Percentiles rank a stretch among this genome's conserved stretches.
These are phyloP conservation scores for Rosa lucieae DNA, from an alignment of 306 rosid genomes.

Conservation along the genomic window DNA sequence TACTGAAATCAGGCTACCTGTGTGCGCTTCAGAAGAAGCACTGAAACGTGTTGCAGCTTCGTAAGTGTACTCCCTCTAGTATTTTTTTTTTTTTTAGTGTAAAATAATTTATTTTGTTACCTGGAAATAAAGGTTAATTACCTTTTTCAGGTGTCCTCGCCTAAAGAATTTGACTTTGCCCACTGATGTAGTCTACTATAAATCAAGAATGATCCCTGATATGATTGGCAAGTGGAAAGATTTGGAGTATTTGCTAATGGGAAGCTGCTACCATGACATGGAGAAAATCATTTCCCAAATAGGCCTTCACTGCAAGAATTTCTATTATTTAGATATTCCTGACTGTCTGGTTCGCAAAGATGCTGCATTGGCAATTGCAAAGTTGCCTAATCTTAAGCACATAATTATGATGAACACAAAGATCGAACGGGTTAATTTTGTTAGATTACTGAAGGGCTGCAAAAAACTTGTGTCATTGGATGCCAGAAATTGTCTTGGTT, in stretches of 20 bases:
- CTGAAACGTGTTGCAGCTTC: background rate
- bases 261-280: slow-evolving; percentile 2
- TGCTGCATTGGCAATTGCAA: background rate
- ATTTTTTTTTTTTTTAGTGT: background rate
- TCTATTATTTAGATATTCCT: background rate
- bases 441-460: background rate
- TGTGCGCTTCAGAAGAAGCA: background rate
- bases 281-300: background rate
- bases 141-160: background rate
- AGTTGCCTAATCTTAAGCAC: background rate
- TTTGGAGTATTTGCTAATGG: background rate
- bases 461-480: background rate
- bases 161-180: background rate
- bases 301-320: background rate
- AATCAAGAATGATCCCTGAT: background rate
- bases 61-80: background rate
- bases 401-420: background rate
- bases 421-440: background rate
- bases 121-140: background rate
- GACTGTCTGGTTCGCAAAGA: background rate
- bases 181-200: background rate
- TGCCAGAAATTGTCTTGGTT: background rate
- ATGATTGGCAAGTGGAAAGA: background rate
- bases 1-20: background rate
- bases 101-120: background rate